Evolutionary conservation across 1,139 yeast species (phyloP).

Genomic region (Nakaseomyces nivariensis): DNA sequence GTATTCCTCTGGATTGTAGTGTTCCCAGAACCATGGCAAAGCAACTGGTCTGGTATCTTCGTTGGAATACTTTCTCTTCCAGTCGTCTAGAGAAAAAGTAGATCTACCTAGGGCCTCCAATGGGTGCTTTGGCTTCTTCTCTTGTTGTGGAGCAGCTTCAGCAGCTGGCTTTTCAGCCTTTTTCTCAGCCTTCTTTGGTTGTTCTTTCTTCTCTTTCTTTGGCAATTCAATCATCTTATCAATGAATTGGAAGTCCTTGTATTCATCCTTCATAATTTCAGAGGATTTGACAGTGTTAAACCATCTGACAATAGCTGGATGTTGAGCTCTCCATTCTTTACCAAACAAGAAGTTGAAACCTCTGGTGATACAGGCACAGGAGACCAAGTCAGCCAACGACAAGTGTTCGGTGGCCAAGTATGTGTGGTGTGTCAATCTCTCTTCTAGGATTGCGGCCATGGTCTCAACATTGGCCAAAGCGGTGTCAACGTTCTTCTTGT

Average conservation of each 20-base stretch:
- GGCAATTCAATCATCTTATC: conserved; percentile 69
- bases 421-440: conserved; percentile 64
- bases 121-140: conserved; percentile 81
- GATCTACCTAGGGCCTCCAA: conserved; percentile 73
- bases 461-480: conserved; percentile 35
- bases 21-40: conserved; percentile 97
- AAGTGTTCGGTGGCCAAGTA: conserved; percentile 87
- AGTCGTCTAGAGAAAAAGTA: conserved; percentile 70
- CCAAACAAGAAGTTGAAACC: conserved; percentile 65
- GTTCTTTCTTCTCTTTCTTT: conserved; percentile 54
- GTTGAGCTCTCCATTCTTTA: conserved; percentile 60
- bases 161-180: conserved; percentile 12
- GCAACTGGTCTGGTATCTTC: conserved; percentile 94
- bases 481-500: conserved; percentile 69
- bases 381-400: conserved; percentile 72
- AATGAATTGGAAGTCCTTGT: conserved; percentile 43
- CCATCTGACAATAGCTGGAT: conserved; percentile 82
- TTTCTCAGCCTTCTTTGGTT: conserved; percentile 25
- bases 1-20: conserved; percentile 88
- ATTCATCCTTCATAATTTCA: conserved; percentile 43
- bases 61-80: conserved; percentile 97
- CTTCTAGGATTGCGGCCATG: conserved; percentile 43
- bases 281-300: conserved; percentile 58
- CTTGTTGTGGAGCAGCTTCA: conserved; percentile 27
- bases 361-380: conserved; percentile 51